phyloP scores from a whole-genome alignment of 2,329 filamentous ascomycete genomes.

The Thyridium curvatum region DNA sequence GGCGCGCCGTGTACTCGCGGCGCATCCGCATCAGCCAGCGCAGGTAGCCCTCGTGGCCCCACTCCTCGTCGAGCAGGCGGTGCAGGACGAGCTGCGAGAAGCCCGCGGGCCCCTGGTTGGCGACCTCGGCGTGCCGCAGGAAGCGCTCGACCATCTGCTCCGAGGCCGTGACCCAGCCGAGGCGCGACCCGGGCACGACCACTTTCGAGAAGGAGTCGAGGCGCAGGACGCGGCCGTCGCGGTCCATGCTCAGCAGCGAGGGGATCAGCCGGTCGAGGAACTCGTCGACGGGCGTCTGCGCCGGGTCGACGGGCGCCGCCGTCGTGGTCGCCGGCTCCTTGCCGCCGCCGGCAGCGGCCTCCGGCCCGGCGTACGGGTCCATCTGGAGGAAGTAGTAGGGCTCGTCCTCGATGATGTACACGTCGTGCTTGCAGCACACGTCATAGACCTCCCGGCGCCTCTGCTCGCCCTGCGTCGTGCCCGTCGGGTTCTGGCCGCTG shows the following conservation, averaged over 20 bases:
- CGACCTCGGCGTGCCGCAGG: constrained; percentile 74
- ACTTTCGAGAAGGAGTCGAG: constrained; percentile 95
- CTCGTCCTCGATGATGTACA: constrained; percentile 87
- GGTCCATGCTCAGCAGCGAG: constrained; percentile 71
- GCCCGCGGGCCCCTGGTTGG: constrained; percentile 79
- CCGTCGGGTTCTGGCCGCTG: constrained; percentile 87
- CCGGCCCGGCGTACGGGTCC: constrained; percentile 64
- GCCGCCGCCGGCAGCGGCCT: too few relatives aligned
- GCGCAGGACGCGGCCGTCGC: constrained; percentile 81
- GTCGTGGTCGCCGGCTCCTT: constrained; percentile 48
- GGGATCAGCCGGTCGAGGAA: constrained; percentile 72
- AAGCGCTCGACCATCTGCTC: constrained; percentile 81
- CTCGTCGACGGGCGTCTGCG: constrained; percentile 35
- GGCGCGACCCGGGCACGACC: constrained; percentile 70
- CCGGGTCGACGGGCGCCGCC: constrained; percentile 34
- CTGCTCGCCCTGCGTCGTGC: constrained; percentile 66
- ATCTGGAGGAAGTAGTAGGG: constrained; percentile 94
- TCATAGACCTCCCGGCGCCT: constrained; percentile 68
- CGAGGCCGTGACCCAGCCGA: constrained; percentile 86
- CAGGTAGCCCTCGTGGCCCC: constrained; percentile 88
- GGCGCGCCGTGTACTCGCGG: constrained; percentile 70
- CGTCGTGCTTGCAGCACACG: constrained; percentile 75
- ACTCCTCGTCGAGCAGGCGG: constrained; percentile 87
- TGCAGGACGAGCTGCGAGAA: constrained; percentile 78
- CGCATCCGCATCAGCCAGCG: constrained; percentile 83